Base-by-base conservation (phyloP, 1,139 yeast genomes). In the Diutina sp. region DNA sequence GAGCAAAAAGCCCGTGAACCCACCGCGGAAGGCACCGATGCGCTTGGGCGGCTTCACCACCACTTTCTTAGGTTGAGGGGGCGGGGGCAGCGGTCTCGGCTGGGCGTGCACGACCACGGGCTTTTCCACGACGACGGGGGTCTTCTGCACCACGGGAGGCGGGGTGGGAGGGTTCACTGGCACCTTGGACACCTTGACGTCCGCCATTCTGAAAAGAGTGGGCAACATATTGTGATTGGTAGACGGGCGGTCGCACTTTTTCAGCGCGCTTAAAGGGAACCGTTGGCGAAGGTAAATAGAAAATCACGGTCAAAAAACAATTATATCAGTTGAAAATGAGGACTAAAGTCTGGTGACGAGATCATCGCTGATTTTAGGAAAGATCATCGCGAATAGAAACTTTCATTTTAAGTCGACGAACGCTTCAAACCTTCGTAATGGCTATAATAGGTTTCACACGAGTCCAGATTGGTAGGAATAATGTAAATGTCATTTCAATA, bases 1-100 rank as follows among this genome's bases (percentile, higher is more conserved):
- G 47, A 85, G 74, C 59, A 89, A 76, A 69, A 89, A 89, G 1
- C 96, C 96, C 57, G 85, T 70, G 56, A 85, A 70, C 3, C 87
- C 87, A 14, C 89, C 90, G 67, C 84, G 82, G 64, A 85, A 74
- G 45, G 84, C 82, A 11, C 87, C 86, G 16, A 80, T 74, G 62
- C 70, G 76, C 61, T 71, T 76, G 46, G 62, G 75, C 28, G 63
- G 59, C 35, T 28, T n/a, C 9, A 29, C 35, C 44, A 30, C 53
- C 38, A 25, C 25, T 14, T 21, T 25, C 30, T 47, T 47, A 8
- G 30, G 16, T 21, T 18, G 29, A 8, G 30, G 35, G 11, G 53
- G 53, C 28, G 16, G 18, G n/a, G 35, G 28, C 32, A n/a, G 53
- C 28, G 28, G 44, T 30, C 16, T 14, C 8, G 53, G 53, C 16